These are phyloP conservation scores for Fraxinus floribunda DNA, from an alignment of 305 asterid species.

Conservation along the genomic window DNA sequence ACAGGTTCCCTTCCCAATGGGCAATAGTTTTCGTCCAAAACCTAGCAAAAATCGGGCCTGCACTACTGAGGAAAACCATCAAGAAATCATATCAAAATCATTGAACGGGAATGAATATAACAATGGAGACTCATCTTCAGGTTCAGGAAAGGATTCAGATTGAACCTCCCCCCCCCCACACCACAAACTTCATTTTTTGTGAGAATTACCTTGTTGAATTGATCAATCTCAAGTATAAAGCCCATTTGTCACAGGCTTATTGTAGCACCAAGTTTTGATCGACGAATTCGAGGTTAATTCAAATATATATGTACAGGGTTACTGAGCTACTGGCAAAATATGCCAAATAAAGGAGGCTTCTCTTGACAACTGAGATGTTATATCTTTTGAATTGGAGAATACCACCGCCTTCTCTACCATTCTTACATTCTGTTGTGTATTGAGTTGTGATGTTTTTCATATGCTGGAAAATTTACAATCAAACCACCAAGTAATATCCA, in stretches of 20 bases:
- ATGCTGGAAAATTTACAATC: neutral
- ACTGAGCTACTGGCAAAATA: conserved; percentile 27
- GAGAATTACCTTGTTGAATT: conserved; percentile 60
- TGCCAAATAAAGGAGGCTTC: conserved; percentile 32
- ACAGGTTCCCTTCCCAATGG: conserved; percentile 99
- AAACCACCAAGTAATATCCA: neutral
- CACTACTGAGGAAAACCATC: conserved; percentile 52
- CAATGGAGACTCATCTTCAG: conserved; percentile 56
- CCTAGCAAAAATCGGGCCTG: conserved; percentile 55
- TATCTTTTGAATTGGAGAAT: conserved; percentile 14
- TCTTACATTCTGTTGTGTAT: neutral
- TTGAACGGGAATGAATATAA: conserved; percentile 48
- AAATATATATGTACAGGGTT: conserved; percentile 36
- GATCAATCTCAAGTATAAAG: neutral
- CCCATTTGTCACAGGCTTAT: neutral
- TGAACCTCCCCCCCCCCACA: conserved; percentile 21
- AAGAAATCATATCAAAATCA: conserved; percentile 40
- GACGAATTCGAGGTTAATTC: conserved; percentile 40
- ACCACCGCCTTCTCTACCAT: neutral
- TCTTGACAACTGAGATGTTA: neutral
- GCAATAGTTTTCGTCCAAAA: conserved; percentile 69
- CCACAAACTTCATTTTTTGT: conserved; percentile 28
- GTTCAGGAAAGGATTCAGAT: conserved; percentile 65
- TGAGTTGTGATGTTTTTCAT: neutral
- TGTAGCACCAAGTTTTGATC: neutral